Percentiles rank a stretch among this genome's conserved stretches.
Conservation (phyloP, 208 protist genomes). For the Acanthamoeba healyi region DNA sequence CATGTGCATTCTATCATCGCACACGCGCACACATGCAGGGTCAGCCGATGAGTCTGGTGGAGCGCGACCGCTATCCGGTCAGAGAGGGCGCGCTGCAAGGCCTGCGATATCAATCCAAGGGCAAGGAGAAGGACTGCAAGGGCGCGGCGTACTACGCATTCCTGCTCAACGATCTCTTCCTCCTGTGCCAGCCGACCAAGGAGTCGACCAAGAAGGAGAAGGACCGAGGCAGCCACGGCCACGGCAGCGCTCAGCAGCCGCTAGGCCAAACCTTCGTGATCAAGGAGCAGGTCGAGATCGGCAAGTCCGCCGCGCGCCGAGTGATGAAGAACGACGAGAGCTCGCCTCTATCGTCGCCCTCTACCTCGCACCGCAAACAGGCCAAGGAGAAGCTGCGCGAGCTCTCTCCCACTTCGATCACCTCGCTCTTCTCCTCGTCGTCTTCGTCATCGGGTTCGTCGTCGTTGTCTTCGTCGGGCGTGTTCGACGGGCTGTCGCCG, state of each 20-base stretch:
- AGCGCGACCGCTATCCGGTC: neutral
- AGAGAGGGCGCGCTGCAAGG: neutral
- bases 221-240: constrained; percentile 1
- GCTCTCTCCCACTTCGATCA: neutral
- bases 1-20: no score
- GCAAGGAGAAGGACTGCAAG: constrained; percentile 56
- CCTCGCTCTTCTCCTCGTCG: neutral
- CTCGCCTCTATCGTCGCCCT: neutral
- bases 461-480: no score
- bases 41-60: constrained; percentile 4
- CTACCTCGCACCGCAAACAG: constrained; percentile 16
- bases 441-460: neutral
- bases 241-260: neutral
- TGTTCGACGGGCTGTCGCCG: neutral
- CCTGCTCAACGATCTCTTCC: constrained; percentile 32
- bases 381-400: constrained; percentile 49
- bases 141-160: constrained; percentile 28
- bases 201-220: neutral
- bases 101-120: neutral
- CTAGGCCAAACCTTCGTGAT: neutral
- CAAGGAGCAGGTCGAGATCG: neutral
- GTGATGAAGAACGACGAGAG: neutral
- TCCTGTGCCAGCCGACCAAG: constrained; percentile 30
- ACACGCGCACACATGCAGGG: neutral
- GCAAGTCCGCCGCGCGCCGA: neutral